A percentile compares a stretch with the other conserved stretches of the same genome.
phyloP scores from a whole-genome alignment of 1,284 basidiomycete genomes.

The Heterobasidion parviporum region DNA sequence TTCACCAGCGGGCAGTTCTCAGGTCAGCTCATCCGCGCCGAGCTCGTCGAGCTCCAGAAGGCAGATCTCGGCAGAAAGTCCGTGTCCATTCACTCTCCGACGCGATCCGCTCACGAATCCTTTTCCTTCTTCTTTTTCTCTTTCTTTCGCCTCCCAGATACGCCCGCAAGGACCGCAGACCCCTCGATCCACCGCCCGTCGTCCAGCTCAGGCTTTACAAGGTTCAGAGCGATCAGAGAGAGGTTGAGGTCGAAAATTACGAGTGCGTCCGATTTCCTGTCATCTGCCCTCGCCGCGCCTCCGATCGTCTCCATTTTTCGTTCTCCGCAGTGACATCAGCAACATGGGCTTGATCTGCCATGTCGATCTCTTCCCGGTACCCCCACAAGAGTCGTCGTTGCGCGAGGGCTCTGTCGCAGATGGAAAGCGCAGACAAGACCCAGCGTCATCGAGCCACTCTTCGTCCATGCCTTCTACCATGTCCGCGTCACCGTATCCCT shows the following conservation, averaged over 20 bases:
- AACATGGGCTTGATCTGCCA: constrained; percentile 53
- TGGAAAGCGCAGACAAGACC: constrained; percentile 7
- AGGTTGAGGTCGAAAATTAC: constrained; percentile 26
- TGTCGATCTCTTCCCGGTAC: constrained; percentile 53
- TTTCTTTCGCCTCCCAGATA: constrained; percentile 19
- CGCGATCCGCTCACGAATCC: neutral
- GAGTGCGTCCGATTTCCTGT: constrained; percentile 20
- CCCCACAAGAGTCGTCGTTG: constrained; percentile 15
- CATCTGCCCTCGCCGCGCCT: neutral
- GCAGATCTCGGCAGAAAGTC: constrained; percentile 61
- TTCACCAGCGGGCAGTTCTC: constrained; percentile 52
- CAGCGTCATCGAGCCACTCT: constrained; percentile 7
- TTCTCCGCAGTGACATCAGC: constrained; percentile 29
- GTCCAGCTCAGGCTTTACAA: constrained; percentile 24
- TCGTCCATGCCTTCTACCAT: constrained; percentile 12
- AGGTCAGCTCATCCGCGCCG: constrained; percentile 48
- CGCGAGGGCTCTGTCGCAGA: constrained; percentile 2
- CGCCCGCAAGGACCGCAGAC: constrained; percentile 31
- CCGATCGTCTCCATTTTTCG: neutral
- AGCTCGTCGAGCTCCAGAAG: constrained; percentile 54
- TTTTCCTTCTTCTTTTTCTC: neutral
- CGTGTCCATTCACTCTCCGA: constrained; percentile 10
- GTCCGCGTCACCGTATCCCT: constrained; percentile 12
- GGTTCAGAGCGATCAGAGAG: constrained; percentile 19
- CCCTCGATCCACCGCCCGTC: constrained; percentile 34